These are phyloP conservation scores for Podaxis carcinomalis DNA, from an alignment of 768 basidiomycete species.

Conservation along the genomic window DNA sequence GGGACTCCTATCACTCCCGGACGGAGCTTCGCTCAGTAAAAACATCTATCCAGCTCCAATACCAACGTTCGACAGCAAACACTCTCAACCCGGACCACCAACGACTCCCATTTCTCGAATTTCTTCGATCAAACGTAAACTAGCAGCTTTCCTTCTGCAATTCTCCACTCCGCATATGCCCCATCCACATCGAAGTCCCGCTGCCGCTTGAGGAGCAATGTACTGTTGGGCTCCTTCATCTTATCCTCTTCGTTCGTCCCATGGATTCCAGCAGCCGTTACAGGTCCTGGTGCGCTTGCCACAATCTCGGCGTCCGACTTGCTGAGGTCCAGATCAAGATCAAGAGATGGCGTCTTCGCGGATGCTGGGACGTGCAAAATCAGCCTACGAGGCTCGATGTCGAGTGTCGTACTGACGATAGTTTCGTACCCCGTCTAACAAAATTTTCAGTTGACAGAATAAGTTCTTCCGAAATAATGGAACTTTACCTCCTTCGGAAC, in stretches of 20 bases:
- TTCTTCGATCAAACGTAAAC: slow-evolving; percentile 31
- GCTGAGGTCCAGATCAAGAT: slow-evolving; percentile 56
- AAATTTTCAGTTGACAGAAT: neutral
- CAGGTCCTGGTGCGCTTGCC: slow-evolving; percentile 5
- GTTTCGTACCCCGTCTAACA: slow-evolving; percentile 39
- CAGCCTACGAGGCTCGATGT: slow-evolving; percentile 61
- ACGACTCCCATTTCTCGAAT: neutral
- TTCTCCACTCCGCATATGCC: slow-evolving; percentile 66
- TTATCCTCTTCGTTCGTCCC: slow-evolving; percentile 12
- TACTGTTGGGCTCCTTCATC: slow-evolving; percentile 26
- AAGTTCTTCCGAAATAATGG: neutral
- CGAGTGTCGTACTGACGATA: slow-evolving; percentile 49
- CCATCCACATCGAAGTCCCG: slow-evolving; percentile 56
- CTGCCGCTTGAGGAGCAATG: slow-evolving; percentile 51
- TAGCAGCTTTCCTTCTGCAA: slow-evolving; percentile 46
- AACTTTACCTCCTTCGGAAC: slow-evolving; percentile 55
- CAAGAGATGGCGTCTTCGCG: slow-evolving; percentile 21
- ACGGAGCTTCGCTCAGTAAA: neutral
- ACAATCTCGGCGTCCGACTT: slow-evolving; percentile 52
- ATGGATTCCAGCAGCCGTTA: neutral
- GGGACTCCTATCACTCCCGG: neutral
- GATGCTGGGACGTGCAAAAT: slow-evolving; percentile 43
- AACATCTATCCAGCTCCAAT: neutral
- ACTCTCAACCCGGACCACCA: neutral
- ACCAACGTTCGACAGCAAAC: neutral